Conservation (phyloP, 2,329 filamentous ascomycete genomes). For the Pseudogymnoascus sp. region DNA sequence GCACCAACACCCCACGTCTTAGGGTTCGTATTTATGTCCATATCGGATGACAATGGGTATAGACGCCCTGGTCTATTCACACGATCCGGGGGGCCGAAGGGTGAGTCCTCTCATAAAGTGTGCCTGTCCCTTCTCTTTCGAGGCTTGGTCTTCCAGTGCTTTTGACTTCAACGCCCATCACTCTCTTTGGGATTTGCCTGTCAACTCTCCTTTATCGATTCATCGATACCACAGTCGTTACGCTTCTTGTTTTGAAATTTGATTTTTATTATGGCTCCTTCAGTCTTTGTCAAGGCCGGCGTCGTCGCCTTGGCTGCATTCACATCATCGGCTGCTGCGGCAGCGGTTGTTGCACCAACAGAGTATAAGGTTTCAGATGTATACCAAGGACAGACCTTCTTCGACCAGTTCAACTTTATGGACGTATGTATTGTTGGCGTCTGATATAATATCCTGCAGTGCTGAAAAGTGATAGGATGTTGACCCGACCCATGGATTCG, state of each 20-base stretch:
- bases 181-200: conserved; percentile 17
- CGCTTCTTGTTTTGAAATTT: conserved; percentile 13
- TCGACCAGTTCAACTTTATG: conserved; percentile 47
- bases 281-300: conserved; percentile 14
- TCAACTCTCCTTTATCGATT: conserved; percentile 20
- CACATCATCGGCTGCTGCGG: neutral
- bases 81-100: neutral
- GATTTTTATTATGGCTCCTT: conserved; percentile 14
- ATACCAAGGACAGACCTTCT: conserved; percentile 35
- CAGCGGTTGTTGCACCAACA: conserved; percentile 11
- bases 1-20: neutral
- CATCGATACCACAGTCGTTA: conserved; percentile 19
- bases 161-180: conserved; percentile 15
- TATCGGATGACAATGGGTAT: neutral
- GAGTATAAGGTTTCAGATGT: conserved; percentile 20
- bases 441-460: neutral
- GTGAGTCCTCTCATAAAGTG: neutral
- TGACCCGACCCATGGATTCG: conserved; percentile 68
- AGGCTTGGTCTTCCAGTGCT: neutral
- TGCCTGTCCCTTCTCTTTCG: neutral
- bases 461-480: conserved; percentile 19
- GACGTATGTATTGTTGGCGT: conserved; percentile 21
- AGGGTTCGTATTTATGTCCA: neutral
- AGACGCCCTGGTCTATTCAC: neutral
- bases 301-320: conserved; percentile 17